phyloP scores from a whole-genome alignment of 495 filamentous ascomycete genomes.

The Ascobolus immersus region DNA sequence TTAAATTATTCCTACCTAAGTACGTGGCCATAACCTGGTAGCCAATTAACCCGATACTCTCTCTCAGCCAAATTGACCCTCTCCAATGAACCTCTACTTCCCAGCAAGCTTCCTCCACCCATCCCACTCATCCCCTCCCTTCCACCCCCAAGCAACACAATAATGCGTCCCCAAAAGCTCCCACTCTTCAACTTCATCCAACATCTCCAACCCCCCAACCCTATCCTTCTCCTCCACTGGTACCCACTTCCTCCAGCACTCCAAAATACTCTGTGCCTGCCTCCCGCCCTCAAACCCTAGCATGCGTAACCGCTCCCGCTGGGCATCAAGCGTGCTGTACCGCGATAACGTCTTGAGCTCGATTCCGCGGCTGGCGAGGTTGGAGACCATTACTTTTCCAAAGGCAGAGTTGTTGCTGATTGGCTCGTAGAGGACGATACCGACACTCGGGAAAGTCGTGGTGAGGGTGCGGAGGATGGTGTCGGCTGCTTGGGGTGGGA shows the following conservation, averaged over 20 bases:
- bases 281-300: constrained; percentile 33
- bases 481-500: constrained; percentile 34
- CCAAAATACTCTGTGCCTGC: constrained; percentile 46
- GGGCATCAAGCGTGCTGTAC: constrained; percentile 38
- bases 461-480: constrained; percentile 43
- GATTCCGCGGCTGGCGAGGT: constrained; percentile 65
- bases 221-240: constrained; percentile 46
- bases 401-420: constrained; percentile 62
- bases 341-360: constrained; percentile 53
- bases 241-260: constrained; percentile 53
- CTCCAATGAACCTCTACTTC: too few species aligned
- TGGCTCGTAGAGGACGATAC: constrained; percentile 68
- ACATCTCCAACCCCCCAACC: constrained; percentile 52
- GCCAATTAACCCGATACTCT: too few species aligned
- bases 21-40: too few species aligned
- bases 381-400: constrained; percentile 69
- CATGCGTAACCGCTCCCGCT: constrained; percentile 34
- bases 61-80: too few species aligned
- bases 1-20: too few species aligned
- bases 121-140: constrained; percentile 19
- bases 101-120: constrained; percentile 18
- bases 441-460: constrained; percentile 26
- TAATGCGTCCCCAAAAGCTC: constrained; percentile 68
- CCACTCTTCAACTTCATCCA: constrained; percentile 97
- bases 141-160: constrained; percentile 67